Evolutionary conservation across 2,329 filamentous ascomycete species (phyloP), one percentile per base, ranked within the genome.

Genomic region (Colletotrichum acutatum): DNA sequence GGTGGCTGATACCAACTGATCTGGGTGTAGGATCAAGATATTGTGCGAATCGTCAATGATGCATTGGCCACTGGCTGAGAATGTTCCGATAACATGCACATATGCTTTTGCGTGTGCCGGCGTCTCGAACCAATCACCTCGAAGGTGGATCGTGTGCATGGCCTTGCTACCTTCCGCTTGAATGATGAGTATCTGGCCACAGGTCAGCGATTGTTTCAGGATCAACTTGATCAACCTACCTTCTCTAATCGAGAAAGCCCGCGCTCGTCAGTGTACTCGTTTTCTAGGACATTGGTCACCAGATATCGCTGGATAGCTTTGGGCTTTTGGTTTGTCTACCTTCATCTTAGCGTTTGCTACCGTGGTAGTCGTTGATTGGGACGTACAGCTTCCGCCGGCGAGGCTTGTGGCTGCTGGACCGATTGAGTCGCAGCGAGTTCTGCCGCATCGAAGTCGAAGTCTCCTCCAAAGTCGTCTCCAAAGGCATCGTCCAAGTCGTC

Each of bases 1-100:
- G 0, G 97, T 98, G 3, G 97, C 93, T 2, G 97, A 98, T 66
- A 99, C 93, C 42, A 99, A 89, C 83, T 98, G 95, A 79, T 99
- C 97, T 0, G 97, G 97, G 79, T 99, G 95, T 16, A 99, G 84
- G 70, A 99, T 95, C 63, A 99, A 85, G 82, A 98, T 93, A 77
- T 95, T 95, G 62, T 92, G 88, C 3, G 89, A 87, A 80, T 98
- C 95, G 79, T 97, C 93, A 74, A 98, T 88, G 59, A 97, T 84
- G 80, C 95, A 97, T 80, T 92, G 90, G 1, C 94, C 94, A 19
- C 85, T 87, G 0, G 83, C 76, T 71, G 92, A 89, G 77, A 97
- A 98, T 4, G 90, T 84, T 34, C 95, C 95, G 75, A 97, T 94
- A 71, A 99, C 86, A 80, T 99, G 95, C 53, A 98, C 92, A 79